Percentiles rank a stretch among this genome's conserved stretches.
phyloP scores from a whole-genome alignment of 495 filamentous ascomycete species.

The Pyrenula aspistea region DNA sequence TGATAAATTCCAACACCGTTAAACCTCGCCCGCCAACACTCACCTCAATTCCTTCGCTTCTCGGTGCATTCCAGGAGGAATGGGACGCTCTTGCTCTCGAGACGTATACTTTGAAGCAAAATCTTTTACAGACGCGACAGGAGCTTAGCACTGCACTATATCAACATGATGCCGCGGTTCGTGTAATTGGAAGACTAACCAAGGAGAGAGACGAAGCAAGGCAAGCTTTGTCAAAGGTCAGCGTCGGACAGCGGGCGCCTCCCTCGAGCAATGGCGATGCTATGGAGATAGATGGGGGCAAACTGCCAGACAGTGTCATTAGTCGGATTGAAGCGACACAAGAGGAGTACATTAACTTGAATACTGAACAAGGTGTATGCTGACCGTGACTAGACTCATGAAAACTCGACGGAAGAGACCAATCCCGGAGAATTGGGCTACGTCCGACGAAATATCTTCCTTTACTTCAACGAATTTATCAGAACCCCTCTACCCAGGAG shows the following conservation, averaged over 20 bases:
- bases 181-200: constrained; percentile 82
- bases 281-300: constrained; percentile 78
- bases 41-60: constrained; percentile 92
- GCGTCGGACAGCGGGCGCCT: constrained; percentile 45
- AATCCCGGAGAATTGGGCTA: constrained; percentile 75
- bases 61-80: constrained; percentile 94
- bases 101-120: constrained; percentile 76
- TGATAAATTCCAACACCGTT: constrained; percentile 72
- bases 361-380: constrained; percentile 6
- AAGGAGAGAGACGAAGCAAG: constrained; percentile 86
- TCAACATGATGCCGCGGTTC: constrained; percentile 87
- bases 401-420: constrained; percentile 78
- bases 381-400: constrained; percentile 49
- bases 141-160: constrained; percentile 90
- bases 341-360: constrained; percentile 45
- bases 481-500: constrained; percentile 51
- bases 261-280: constrained; percentile 51
- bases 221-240: constrained; percentile 80
- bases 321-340: constrained; percentile 69
- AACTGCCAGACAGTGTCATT: constrained; percentile 57
- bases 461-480: constrained; percentile 51
- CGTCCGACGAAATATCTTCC: constrained; percentile 54
- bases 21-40: constrained; percentile 86
- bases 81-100: constrained; percentile 93
- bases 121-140: constrained; percentile 78